Percentiles rank a stretch among this genome's conserved stretches.
Conservation (phyloP, 129 eudicot genomes). For the Flaveria ramosissima region DNA sequence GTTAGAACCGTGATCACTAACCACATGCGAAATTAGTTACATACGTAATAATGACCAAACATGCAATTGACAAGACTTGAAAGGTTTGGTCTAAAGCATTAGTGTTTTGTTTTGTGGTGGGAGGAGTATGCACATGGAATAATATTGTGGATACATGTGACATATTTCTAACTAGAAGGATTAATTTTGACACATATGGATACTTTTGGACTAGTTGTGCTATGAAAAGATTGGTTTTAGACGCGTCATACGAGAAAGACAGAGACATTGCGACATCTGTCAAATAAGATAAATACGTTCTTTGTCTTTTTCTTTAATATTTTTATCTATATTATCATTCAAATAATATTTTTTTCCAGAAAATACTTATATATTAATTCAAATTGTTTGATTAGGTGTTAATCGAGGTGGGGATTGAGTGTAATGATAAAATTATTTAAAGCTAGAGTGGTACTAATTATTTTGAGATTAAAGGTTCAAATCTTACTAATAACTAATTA, state of each 20-base stretch:
- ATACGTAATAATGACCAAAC: not conserved
- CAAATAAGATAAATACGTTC: not conserved
- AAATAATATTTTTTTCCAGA: no score
- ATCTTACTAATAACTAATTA: no score
- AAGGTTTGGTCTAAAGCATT: not conserved
- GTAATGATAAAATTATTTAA: no score
- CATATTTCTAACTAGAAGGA: conserved; percentile 10
- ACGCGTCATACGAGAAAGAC: conserved; percentile 11
- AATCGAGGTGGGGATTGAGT: no score
- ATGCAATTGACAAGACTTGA: conserved; percentile 6
- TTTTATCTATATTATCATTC: no score
- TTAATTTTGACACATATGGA: not conserved
- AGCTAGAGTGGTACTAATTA: no score
- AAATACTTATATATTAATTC: no score
- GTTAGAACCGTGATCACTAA: not conserved
- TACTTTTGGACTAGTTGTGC: not conserved
- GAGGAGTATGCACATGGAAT: conserved; percentile 26
- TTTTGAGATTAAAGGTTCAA: no score
- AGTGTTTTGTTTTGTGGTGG: conserved; percentile 6
- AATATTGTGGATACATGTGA: not conserved
- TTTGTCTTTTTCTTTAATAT: not conserved
- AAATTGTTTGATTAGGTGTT: no score
- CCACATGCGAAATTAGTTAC: conserved; percentile 15
- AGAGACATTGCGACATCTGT: conserved; percentile 28
- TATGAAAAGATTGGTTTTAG: not conserved